Percentiles rank a stretch among this genome's conserved stretches.
Conservation (phyloP, 2,329 filamentous ascomycete species). For the Fusarium keratoplasticum region DNA sequence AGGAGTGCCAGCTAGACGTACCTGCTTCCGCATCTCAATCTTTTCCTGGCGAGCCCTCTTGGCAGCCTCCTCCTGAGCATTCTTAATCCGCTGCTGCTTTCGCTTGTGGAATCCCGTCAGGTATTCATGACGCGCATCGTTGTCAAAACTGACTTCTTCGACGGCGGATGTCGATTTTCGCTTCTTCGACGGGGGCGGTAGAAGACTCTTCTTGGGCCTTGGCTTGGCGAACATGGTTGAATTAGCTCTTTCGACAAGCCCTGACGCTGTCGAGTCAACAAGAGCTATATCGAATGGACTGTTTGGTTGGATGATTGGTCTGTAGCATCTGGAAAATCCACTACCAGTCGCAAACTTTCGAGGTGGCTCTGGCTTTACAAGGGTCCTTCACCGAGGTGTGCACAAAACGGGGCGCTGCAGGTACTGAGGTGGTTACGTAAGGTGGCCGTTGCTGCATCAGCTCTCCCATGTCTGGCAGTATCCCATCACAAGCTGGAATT, state of each 20-base stretch:
- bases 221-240: constrained; percentile 66
- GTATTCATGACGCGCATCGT: constrained; percentile 82
- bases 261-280: neutral
- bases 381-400: constrained; percentile 43
- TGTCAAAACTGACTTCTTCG: constrained; percentile 89
- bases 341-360: constrained; percentile 39
- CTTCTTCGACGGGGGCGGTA: constrained; percentile 73
- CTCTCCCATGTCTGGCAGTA: constrained; percentile 32
- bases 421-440: constrained; percentile 46
- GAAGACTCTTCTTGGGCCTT: constrained; percentile 66
- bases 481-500: constrained; percentile 41
- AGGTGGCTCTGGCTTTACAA: constrained; percentile 15
- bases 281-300: constrained; percentile 5
- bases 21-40: constrained; percentile 79
- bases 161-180: constrained; percentile 70
- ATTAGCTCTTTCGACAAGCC: neutral
- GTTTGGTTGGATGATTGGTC: constrained; percentile 5
- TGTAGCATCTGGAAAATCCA: constrained; percentile 29
- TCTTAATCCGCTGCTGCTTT: constrained; percentile 85
- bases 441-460: constrained; percentile 36
- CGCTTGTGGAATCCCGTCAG: constrained; percentile 97
- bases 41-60: constrained; percentile 83
- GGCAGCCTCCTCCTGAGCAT: constrained; percentile 83
- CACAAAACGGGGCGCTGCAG: constrained; percentile 35
- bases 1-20: constrained; percentile 51